Evolutionary conservation across 148 eudicot species (phyloP).

Genomic region (Cornus controversa): DNA sequence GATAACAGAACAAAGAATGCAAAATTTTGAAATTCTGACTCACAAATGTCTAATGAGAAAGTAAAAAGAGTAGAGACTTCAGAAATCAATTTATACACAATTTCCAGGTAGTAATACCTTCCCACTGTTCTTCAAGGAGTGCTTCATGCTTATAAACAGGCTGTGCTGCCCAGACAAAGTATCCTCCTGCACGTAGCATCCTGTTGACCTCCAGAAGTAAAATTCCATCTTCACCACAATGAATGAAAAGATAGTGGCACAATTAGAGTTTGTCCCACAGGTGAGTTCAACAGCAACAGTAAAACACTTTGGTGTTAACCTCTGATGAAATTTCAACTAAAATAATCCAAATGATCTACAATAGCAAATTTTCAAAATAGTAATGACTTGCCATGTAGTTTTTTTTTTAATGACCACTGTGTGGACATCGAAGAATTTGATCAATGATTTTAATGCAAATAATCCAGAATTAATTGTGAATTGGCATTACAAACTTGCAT

Average conservation of each 20-base stretch:
- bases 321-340: no score
- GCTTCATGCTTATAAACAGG: constrained; percentile 97
- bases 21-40: not conserved
- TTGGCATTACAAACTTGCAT: not conserved
- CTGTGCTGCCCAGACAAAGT: constrained; percentile 98
- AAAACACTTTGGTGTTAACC: not conserved
- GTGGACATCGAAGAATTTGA: not conserved
- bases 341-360: not conserved
- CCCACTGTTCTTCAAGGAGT: constrained; percentile 85
- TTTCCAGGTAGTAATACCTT: constrained; percentile 43
- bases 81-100: not conserved
- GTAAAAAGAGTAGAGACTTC: not conserved
- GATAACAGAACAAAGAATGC: constrained; percentile 3
- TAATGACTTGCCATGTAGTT: not conserved
- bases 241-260: constrained; percentile 19
- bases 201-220: constrained; percentile 93
- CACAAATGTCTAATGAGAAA: not conserved
- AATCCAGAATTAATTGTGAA: not conserved
- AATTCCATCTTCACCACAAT: constrained; percentile 67
- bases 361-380: not conserved
- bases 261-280: constrained; percentile 12
- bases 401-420: not conserved
- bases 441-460: not conserved
- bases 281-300: not conserved
- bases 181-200: constrained; percentile 93